Base-by-base conservation (phyloP, 2,329 filamentous ascomycete species). In the Xylaria sp. region DNA sequence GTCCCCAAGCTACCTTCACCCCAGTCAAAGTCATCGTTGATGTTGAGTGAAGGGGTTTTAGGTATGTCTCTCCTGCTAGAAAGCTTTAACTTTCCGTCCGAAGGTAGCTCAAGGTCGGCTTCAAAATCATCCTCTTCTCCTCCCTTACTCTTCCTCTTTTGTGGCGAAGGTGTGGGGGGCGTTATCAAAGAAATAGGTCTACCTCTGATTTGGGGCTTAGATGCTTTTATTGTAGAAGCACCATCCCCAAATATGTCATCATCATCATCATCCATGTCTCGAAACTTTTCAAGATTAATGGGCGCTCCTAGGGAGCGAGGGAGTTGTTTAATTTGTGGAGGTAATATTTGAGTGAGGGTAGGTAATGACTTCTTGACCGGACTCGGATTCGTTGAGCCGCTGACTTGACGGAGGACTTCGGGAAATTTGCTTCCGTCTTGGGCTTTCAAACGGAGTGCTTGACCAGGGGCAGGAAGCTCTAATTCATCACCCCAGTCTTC, bases 1-100 rank as follows among this genome's bases (percentile, higher is more conserved):
- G 95, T 97, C 44, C 95, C 94, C 66, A 97, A 84, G 77, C 94
- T 97, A 62, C 94, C 94, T 80, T 98, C 96, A 59, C 92, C 93
- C 92, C 95, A 97, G 76, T 97, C 94, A 72, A 97, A 89, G 68
- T 97, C 94, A 59, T 97, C 93, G 66, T 83, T 79, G 57, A 82
- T 81, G 69, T 85, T 86, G 33, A 83, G 79, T 15, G 85, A 84
- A 4, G 90, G 87, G 2, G 89, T 89, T 74, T 87, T 88, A 22
- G 89, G 87, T 39, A 88, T 86, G 39, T 91, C 87, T 74, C 81
- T 84, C 66, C 82, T 83, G 45, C 85, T 87, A 7, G 88, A 89
- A 38, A 94, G 83, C 73, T 84, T 88, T 38, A 94, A 80, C 71
- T 89, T 86, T 45, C 89, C 87, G 73, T 90, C 85, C 0, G 85